A percentile compares a stretch with the other conserved stretches of the same genome.
Conservation (phyloP, 2,329 filamentous ascomycete genomes). For the Hypoxylon sp. region DNA sequence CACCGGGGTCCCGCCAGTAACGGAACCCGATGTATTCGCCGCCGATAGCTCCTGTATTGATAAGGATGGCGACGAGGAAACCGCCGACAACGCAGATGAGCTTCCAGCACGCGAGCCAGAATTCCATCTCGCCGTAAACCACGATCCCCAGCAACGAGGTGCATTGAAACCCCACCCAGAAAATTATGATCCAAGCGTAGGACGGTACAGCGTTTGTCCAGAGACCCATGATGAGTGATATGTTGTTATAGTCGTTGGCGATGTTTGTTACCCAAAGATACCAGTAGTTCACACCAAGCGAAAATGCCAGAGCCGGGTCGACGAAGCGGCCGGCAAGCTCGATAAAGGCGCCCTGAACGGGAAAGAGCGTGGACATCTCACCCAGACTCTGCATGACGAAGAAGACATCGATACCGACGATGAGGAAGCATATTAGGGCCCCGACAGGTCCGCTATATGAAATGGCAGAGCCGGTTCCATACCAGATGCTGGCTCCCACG, state of each 20-base stretch:
- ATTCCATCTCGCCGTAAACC: slow-evolving; percentile 52
- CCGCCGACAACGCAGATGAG: slow-evolving; percentile 51
- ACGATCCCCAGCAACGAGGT: slow-evolving; percentile 54
- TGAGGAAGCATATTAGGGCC: slow-evolving; percentile 51
- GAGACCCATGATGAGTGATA: slow-evolving; percentile 59
- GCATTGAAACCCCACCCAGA: slow-evolving; percentile 58
- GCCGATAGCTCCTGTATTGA: slow-evolving; percentile 54
- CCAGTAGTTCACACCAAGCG: slow-evolving; percentile 64
- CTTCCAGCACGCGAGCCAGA: slow-evolving; percentile 53
- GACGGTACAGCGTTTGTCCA: slow-evolving; percentile 59
- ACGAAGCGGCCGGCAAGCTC: slow-evolving; percentile 64
- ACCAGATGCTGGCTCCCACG: slow-evolving; percentile 49
- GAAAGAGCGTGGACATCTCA: slow-evolving; percentile 67
- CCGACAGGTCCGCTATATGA: slow-evolving; percentile 51
- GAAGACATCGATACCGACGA: slow-evolving; percentile 52
- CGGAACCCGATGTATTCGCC: slow-evolving; percentile 53
- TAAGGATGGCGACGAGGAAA: slow-evolving; percentile 52
- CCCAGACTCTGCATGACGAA: slow-evolving; percentile 65
- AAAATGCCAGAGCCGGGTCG: slow-evolving; percentile 61
- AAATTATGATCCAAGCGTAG: slow-evolving; percentile 61
- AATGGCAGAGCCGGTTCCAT: slow-evolving; percentile 50
- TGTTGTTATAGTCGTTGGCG: slow-evolving; percentile 59
- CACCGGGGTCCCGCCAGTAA: slow-evolving; percentile 53
- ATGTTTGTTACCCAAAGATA: slow-evolving; percentile 61
- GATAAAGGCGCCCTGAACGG: slow-evolving; percentile 65